Evolutionary conservation across 2,329 filamentous ascomycete genomes (phyloP), one percentile per base, ranked within the genome.

Genomic region (Beauveria brongniartii): DNA sequence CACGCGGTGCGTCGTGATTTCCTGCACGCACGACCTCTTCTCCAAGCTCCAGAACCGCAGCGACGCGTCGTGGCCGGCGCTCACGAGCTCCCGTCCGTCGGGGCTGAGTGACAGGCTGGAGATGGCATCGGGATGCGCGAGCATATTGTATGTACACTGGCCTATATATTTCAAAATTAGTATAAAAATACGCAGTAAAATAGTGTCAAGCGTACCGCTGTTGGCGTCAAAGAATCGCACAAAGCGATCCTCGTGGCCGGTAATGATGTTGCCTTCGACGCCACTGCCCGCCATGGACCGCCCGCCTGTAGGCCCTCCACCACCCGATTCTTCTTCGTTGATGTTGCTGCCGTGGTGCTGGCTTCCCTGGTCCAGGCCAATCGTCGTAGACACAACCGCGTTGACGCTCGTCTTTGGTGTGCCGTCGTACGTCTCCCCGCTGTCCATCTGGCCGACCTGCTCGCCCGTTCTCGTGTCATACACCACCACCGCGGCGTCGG

Each of bases 111-210:
- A 95, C 5, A 99, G 82, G 28, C 90, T 89, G 1, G 94, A 95
- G 66, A 99, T 97, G 61, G 94, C 88, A 3, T 92, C 89, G 0
- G 94, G 92, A 69, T 99, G 94, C 6, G 94, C 94, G 63, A 97
- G 85, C 94, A 99, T 99, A 69, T 90, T 95, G 76, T 99, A 99
- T 65, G 94, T 97, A 77, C 92, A 97, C 91, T 99, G 94, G 61
- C 94, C 94, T 97, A 66, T n/a, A 10, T 12, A 2, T 12, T 12
- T 20, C 16, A 22, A 24, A 24, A 67, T 61, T 67, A 66, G 67
- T n/a, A 59, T 30, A 18, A 28, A 3, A 7, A 24, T 2, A 8
- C 20, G 41, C 50, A 63, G 43, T 44, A 20, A 16, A 4, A 48
- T 5, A 22, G 6, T 9, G 30, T 51, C 46, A 40, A 47, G 84